These are phyloP conservation scores for Cryptococcus hybrid DNA, from an alignment of 1,284 basidiomycete species.

Conservation along the genomic window DNA sequence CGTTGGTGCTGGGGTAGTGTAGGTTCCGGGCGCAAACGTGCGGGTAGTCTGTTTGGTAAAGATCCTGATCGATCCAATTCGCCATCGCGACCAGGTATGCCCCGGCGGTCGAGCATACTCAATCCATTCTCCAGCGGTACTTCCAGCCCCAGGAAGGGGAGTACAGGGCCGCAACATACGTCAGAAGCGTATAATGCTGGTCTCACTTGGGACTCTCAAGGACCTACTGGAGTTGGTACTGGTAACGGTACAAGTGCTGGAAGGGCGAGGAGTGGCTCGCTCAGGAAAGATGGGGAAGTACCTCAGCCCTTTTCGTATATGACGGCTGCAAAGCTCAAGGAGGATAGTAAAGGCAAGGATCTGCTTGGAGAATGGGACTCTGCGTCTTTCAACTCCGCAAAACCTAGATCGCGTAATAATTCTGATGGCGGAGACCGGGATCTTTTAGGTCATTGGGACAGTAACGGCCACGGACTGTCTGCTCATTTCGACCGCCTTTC, in stretches of 20 bases:
- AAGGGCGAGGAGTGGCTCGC: constrained; percentile 23
- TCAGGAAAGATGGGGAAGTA: constrained; percentile 17
- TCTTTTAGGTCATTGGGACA: constrained; percentile 37
- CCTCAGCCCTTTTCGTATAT: constrained; percentile 20
- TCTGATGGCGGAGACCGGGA: constrained; percentile 21
- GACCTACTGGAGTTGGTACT: constrained; percentile 18
- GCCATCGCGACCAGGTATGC: constrained; percentile 4
- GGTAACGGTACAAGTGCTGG: constrained; percentile 8
- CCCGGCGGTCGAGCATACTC: constrained; percentile 18
- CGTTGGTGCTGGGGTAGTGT: constrained; percentile 29
- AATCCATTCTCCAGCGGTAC: constrained; percentile 30
- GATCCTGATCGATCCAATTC: not conserved
- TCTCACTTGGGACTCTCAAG: constrained; percentile 30
- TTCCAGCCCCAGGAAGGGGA: constrained; percentile 14
- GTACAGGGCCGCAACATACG: constrained; percentile 10
- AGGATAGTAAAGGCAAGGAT: constrained; percentile 11
- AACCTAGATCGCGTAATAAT: not conserved
- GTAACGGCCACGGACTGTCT: constrained; percentile 32
- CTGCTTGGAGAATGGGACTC: constrained; percentile 20
- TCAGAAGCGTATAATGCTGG: constrained; percentile 42
- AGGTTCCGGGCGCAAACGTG: constrained; percentile 15
- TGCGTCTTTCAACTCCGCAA: not conserved
- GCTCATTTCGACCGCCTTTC: constrained; percentile 26
- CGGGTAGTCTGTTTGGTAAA: constrained; percentile 19
- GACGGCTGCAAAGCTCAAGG: not conserved